Evolutionary conservation across 768 basidiomycete species (phyloP), one percentile per base, ranked within the genome.

Genomic region (Coprinopsis cinerea): DNA sequence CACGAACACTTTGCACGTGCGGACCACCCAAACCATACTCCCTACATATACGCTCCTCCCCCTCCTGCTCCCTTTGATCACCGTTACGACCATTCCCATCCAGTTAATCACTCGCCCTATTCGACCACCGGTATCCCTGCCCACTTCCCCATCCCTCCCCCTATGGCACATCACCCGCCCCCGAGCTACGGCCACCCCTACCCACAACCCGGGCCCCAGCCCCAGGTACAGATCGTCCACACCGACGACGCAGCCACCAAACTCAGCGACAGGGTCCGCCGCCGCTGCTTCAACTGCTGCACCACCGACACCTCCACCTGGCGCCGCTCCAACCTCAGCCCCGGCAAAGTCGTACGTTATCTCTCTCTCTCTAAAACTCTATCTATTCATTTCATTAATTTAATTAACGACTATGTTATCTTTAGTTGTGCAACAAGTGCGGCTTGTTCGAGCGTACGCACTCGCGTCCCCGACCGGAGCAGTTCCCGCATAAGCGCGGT

Each of bases 221-320:
- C 61, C 13, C 63, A 61, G 2, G 58, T 64, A 4, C 57, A 63
- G 2, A 65, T 73, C 47, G 64, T 73, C 11, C 71, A 83, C 65
- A 89, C 88, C 0, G 85, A 88, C 63, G 88, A 90, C 56, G 88
- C 88, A 0, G 77, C 85, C 1, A 88, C 86, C 0, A 90, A 90
- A 66, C 72, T 89, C 49, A 83, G 79, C 60, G 85, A 88, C 61
- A 75, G 85, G 34, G 83, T 90, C 43, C 75, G 88, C 23, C 67
- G 88, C 30, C 70, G 86, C 41, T 90, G 88, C 65, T 89, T 85
- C 76, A 90, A 90, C 62, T 90, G 88, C 64, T 83, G 83, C 62
- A 89, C 87, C 22, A 88, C 88, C 13, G 88, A 90, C 55, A 89
- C 88, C 26, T 83, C 82, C 44, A 89, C 87, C 22, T 90, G 88